A percentile compares a stretch with the other conserved stretches of the same genome.
Evolutionary conservation across 2,329 filamentous ascomycete genomes (phyloP).

Genomic region (Emydomyces testavorans): DNA sequence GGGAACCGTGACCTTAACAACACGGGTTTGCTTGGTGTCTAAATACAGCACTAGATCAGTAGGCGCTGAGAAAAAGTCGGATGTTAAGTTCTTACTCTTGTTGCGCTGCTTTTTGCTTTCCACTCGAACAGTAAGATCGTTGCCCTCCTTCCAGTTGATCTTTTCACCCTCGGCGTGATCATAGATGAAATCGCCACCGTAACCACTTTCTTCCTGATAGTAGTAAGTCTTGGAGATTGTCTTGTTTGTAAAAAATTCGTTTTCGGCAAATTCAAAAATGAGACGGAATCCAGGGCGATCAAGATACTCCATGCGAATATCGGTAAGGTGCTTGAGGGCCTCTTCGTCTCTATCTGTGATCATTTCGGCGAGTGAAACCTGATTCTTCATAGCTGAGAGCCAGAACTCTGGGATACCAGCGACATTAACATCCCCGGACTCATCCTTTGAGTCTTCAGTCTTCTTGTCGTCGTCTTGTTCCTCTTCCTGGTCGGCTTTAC

Average conservation of each 20-base stretch:
- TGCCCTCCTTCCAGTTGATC: conserved; percentile 89
- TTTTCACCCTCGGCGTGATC: conserved; percentile 97
- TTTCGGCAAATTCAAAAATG: conserved; percentile 92
- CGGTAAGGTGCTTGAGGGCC: conserved; percentile 76
- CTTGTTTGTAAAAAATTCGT: conserved; percentile 97
- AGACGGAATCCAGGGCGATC: conserved; percentile 96
- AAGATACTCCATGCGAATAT: conserved; percentile 98
- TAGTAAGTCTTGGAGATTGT: conserved; percentile 95
- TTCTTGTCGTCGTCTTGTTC: conserved; percentile 51
- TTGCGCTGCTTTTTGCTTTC: conserved; percentile 99
- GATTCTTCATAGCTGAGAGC: conserved; percentile 99
- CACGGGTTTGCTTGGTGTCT: conserved; percentile 98
- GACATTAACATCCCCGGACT: conserved; percentile 38
- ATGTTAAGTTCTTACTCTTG: conserved; percentile 63
- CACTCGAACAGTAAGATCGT: conserved; percentile 85
- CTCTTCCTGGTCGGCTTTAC: conserved; percentile 67
- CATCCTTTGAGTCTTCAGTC: conserved; percentile 42
- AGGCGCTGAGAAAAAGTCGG: neutral
- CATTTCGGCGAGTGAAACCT: conserved; percentile 91
- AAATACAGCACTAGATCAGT: conserved; percentile 11
- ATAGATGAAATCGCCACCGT: conserved; percentile 98
- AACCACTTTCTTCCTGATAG: conserved; percentile 97
- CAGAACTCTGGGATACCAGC: conserved; percentile 97
- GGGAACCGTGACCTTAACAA: conserved; percentile 97
- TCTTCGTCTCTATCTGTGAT: conserved; percentile 96